phyloP scores from a whole-genome alignment of 2,329 filamentous ascomycete species.

The Capronia americana region DNA sequence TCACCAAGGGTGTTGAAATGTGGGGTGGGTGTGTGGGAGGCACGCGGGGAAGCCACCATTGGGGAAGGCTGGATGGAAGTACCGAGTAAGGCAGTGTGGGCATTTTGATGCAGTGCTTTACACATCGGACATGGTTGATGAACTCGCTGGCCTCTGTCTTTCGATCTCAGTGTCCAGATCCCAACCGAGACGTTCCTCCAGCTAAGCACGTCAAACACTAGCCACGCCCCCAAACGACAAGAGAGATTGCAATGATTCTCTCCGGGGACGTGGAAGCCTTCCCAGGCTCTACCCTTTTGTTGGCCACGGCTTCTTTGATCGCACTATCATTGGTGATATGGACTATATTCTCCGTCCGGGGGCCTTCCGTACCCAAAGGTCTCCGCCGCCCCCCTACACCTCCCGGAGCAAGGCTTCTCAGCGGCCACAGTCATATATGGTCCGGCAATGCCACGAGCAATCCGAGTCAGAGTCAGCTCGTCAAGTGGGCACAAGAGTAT shows the following conservation, averaged over 20 bases:
- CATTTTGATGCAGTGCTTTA: neutral
- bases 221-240: neutral
- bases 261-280: neutral
- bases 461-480: slow-evolving; percentile 25
- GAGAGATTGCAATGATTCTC: neutral
- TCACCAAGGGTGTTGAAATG: neutral
- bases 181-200: neutral
- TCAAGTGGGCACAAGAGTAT: slow-evolving; percentile 33
- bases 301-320: neutral
- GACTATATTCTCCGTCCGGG: neutral
- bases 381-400: slow-evolving; percentile 16
- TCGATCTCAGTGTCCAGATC: neutral
- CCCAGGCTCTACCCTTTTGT: neutral
- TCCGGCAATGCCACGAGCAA: slow-evolving; percentile 18
- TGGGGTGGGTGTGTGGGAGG: neutral
- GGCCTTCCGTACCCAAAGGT: slow-evolving; percentile 14
- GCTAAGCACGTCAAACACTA: neutral
- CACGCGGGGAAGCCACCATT: neutral
- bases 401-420: slow-evolving; percentile 17
- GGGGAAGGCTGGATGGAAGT: neutral
- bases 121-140: neutral
- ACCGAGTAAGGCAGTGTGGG: neutral
- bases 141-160: neutral
- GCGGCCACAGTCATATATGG: slow-evolving; percentile 21
- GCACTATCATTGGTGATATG: neutral